Evolutionary conservation across 148 eudicot genomes (phyloP), one percentile per base, ranked within the genome.

Genomic region (Rhododendron ovatum): DNA sequence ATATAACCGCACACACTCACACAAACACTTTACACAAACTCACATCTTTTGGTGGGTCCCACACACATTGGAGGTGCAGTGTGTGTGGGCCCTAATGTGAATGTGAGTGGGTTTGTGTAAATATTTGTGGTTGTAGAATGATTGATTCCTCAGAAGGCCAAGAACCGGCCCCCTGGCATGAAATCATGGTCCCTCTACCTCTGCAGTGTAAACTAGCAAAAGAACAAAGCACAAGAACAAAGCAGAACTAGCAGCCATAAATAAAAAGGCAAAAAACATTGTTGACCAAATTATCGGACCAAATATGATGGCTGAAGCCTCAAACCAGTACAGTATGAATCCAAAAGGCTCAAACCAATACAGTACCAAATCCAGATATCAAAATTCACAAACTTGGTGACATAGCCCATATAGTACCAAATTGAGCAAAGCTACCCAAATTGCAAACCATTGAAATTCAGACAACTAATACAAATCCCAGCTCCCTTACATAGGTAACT

Each of bases 131-230:
- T 37, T 37, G 39, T 37, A 37, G 39, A 37, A 37, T 2, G 4
- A 37, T 37, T 37, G 39, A 37, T 37, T 0, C 4, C 39, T 37
- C 39, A 37, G 81, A 89, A 84, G 45, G 90, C 90, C 88, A 86
- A 80, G 76, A 84, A 78, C 84, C 90, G 39, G 39, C 39, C 28
- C 76, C 90, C 78, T 71, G 28, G 73, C 83, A 69, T 28, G 55
- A 53, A 79, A 24, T 65, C 48, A 83, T 71, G 85, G 90, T 86
- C 45, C 90, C 88, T 88, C 90, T 65, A 88, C 86, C 86, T 82
- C 83, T 24, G 47, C 84, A 26, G 81, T 78, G 7, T 22, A 24
- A 30, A 12, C 69, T 28, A 26, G 51, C 85, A 87, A 43, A 71
- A 89, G 81, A 35, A 35, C 35, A 4, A 78, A 78, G 81, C 26